phyloP scores from a whole-genome alignment of 768 basidiomycete species.

The Podaxis sp. region DNA sequence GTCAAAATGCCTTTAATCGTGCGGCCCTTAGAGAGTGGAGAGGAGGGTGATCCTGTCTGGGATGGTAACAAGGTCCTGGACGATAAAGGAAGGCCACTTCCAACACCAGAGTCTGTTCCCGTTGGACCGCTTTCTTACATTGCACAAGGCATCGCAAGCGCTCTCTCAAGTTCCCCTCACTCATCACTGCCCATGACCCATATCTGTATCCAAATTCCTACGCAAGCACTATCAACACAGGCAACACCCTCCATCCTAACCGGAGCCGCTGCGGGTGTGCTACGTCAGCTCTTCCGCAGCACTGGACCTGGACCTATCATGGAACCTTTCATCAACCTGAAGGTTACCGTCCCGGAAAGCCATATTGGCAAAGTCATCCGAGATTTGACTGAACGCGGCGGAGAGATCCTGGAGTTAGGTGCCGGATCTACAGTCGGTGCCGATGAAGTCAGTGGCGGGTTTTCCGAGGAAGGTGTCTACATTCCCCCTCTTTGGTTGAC shows the following conservation, averaged over 20 bases:
- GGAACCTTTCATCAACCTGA: constrained; percentile 74
- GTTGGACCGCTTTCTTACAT: constrained; percentile 48
- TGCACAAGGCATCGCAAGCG: constrained; percentile 63
- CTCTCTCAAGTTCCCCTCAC: constrained; percentile 76
- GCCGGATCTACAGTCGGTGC: constrained; percentile 32
- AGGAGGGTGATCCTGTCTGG: constrained; percentile 66
- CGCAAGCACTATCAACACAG: constrained; percentile 33
- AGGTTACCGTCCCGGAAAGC: constrained; percentile 62
- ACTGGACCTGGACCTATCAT: constrained; percentile 70
- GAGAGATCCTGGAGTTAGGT: constrained; percentile 71
- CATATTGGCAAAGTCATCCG: constrained; percentile 74
- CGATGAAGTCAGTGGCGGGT: constrained; percentile 39
- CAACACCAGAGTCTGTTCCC: constrained; percentile 45
- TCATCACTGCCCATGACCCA: constrained; percentile 68
- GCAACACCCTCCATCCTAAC: constrained; percentile 47
- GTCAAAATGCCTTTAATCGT: constrained; percentile 54
- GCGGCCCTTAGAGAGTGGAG: constrained; percentile 46
- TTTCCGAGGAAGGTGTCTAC: constrained; percentile 62
- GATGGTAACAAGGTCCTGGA: constrained; percentile 74
- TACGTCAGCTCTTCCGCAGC: constrained; percentile 56
- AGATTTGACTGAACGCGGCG: constrained; percentile 79
- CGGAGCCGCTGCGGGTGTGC: constrained; percentile 59
- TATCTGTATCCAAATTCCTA: constrained; percentile 54
- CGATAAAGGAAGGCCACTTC: constrained; percentile 43
- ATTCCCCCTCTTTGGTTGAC: constrained; percentile 74